These are phyloP conservation scores for Hypoxylon lienhwacheense DNA, from an alignment of 495 filamentous ascomycete species.

Conservation along the genomic window DNA sequence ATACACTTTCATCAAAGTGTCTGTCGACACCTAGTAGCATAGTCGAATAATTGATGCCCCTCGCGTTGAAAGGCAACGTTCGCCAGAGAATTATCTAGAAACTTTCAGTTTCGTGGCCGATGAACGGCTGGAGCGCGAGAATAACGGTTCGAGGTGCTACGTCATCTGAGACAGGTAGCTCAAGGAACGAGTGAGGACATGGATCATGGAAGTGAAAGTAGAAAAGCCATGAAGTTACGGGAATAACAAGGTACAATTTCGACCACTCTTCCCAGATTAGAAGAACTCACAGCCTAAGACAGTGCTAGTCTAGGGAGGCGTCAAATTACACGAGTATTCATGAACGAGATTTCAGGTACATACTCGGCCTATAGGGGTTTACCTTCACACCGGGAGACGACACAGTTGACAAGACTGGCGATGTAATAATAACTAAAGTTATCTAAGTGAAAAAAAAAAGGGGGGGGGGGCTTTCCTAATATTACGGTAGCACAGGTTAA, in stretches of 20 bases:
- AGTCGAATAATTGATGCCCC: slow-evolving; percentile 23
- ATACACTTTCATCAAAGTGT: slow-evolving; percentile 47
- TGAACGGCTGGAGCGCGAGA: slow-evolving; percentile 47
- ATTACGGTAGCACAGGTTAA: too few species aligned
- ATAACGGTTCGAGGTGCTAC: slow-evolving; percentile 50
- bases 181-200: not conserved
- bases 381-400: slow-evolving; percentile 28
- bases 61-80: slow-evolving; percentile 34
- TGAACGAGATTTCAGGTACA: slow-evolving; percentile 1
- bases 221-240: too few species aligned
- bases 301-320: not conserved
- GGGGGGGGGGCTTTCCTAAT: too few species aligned
- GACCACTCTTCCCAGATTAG: too few species aligned
- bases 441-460: too few species aligned
- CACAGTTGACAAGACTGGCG: too few species aligned
- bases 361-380: slow-evolving; percentile 17
- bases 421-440: not conserved
- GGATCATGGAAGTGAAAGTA: not conserved
- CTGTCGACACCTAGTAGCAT: slow-evolving; percentile 29
- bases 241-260: too few species aligned
- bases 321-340: not conserved
- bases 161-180: not conserved
- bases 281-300: not conserved
- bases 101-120: slow-evolving; percentile 43
- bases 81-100: slow-evolving; percentile 44